Base-by-base conservation (phyloP, 2,329 filamentous ascomycete genomes). In the Chaetothyriales sp. region DNA sequence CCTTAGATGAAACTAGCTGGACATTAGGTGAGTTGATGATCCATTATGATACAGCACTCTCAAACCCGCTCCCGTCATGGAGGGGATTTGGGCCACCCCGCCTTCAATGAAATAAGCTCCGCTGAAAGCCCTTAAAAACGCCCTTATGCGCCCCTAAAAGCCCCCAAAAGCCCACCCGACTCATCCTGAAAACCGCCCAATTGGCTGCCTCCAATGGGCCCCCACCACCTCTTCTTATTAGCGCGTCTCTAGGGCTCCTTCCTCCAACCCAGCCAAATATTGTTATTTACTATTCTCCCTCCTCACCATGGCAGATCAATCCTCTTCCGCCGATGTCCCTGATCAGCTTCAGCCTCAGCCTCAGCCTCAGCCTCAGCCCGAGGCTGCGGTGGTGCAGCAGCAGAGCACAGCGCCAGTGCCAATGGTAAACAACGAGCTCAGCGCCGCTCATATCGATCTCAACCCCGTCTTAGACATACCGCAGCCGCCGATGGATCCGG, bases 381-480 rank as follows among this genome's bases (percentile, higher is more conserved):
- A 39, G 32, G 32, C 32, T 5, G 32, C 32, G 10, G 15, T 12
- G 15, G 32, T 2, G 12, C 32, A 5, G 8, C 32, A 5, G 8
- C 32, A 39, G 10, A 15, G 32, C 10, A 5, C 32, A 1, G 9
- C 15, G 32, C 2, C 32, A 5, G 12, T 15, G 10, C 10, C 32
- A 2, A 15, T 15, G 1, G 32, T 15, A 39, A 15, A 39, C 32
- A 39, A 39, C 15, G 32, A 15, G 32, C 32, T 39, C 32, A 15
- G 32, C 10, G 32, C 12, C 4, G 32, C 32, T 15, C 32, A 39
- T 9, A 9, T 39, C 32, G 49, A 51, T n/a, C 18, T 48, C 15
- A 45, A 43, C 10, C 10, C 10, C 32, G 15, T 45, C 51, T 51
- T n/a, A 47, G 26, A 47, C 45, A 50, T 43, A 39, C n/a, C 32